A percentile compares a stretch with the other conserved stretches of the same genome.
Evolutionary conservation across 208 protist genomes (phyloP).

Genomic region (Trypanosoma avium): DNA sequence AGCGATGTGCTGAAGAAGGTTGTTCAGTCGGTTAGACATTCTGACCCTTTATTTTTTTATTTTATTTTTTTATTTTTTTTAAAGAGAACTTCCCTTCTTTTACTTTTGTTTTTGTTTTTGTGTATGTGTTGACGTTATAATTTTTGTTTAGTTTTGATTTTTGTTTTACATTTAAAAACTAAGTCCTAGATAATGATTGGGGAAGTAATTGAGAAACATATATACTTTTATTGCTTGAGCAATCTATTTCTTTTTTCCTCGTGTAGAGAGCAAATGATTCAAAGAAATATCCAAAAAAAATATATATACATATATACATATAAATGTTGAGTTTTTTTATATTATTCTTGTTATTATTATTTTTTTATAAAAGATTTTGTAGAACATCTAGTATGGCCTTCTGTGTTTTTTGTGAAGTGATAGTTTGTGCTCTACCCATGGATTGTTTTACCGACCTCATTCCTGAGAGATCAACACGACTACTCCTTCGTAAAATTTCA

Average conservation of each 20-base stretch:
- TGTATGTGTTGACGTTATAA: too few relatives aligned
- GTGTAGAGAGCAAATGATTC: too few relatives aligned
- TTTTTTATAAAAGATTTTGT: constrained; percentile 24
- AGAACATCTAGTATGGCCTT: constrained; percentile 37
- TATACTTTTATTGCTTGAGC: too few relatives aligned
- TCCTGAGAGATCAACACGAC: constrained; percentile 10
- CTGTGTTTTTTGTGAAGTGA: constrained; percentile 7
- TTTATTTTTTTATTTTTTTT: not conserved
- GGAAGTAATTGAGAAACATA: too few relatives aligned
- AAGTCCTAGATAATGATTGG: too few relatives aligned
- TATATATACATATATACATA: not conserved
- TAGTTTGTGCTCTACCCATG: not conserved
- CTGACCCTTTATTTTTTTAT: not conserved
- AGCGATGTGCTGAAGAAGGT: constrained; percentile 78
- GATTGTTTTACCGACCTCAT: not conserved
- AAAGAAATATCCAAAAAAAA: not conserved
- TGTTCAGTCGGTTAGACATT: constrained; percentile 75
- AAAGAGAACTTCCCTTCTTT: not conserved
- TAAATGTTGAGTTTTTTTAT: not conserved
- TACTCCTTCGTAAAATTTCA: constrained; percentile 1
- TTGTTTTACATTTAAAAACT: too few relatives aligned
- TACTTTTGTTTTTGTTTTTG: not conserved
- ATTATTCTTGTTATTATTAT: not conserved
- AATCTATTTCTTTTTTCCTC: too few relatives aligned
- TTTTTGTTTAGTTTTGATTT: too few relatives aligned